Evolutionary conservation across 2,329 filamentous ascomycete genomes (phyloP), one percentile per base, ranked within the genome.

Genomic region (Stachybotrys chlorohalonatus): DNA sequence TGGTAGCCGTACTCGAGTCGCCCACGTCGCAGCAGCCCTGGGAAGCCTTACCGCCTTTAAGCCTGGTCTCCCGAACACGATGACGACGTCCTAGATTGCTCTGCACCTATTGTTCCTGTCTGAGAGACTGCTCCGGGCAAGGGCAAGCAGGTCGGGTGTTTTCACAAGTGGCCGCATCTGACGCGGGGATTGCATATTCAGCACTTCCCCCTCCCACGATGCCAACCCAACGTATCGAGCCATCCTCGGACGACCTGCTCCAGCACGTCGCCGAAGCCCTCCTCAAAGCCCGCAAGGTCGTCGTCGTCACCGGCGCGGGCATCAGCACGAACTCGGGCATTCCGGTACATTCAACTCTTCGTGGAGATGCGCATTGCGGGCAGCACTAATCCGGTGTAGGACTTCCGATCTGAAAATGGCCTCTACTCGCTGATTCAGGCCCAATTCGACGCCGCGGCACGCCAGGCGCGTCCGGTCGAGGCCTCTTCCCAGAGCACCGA

Each of bases 241-340:
- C 78, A 9, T 70, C 72, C 47, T 76, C 80, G 57, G 71, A 74
- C 59, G 73, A 78, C 58, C 72, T 76, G 52, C 75, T 89, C n/a
- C 83, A 86, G 62, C 72, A 80, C 36, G 82, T 89, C 59, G 85
- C 86, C 62, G 80, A 87, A 63, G 70, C 75, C 4, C 71, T 89
- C 49, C 78, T 79, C 58, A 85, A 83, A 65, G 80, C 86, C 11
- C 81, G 79, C 58, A 89, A 87, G 66, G 77, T 88, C n/a, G 77
- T 89, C 8, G 81, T 89, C 17, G 75, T 89, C 36, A 89, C 86
- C 0, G 86, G 86, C 52, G 86, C 86, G 51, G 86, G 86, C 53
- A 89, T 89, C 64, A 87, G 84, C 65, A 89, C 86, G 52, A 89
- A 88, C 66, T 88, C 84, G 58, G 86, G 86, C 54, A 89, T 89